Evolutionary conservation across 768 basidiomycete genomes (phyloP), one percentile per base, ranked within the genome.

Genomic region (Panaeolus papilionaceus): DNA sequence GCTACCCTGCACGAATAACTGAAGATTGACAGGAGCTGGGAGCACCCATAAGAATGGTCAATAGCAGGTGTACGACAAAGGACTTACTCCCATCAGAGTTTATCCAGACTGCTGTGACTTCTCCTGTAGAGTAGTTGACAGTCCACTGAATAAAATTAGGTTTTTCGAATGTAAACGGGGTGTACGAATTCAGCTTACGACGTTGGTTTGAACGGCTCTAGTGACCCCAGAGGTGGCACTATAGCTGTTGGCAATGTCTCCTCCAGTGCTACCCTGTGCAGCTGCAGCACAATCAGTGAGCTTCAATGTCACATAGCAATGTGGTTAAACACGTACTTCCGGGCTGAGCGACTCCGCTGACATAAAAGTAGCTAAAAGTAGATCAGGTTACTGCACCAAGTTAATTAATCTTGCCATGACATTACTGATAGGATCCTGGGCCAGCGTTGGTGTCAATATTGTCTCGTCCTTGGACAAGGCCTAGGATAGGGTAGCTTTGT

Each of bases 401-500:
- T 33, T n/a, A 33, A 1, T 37, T 4, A 14, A 33, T 9, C 3
- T 33, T 33, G 33, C 33, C 33, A 58, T 9, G 3, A 58, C 61
- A 12, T 64, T 64, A 69, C 61, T 69, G 65, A 38, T 61, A 69
- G 2, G 45, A 49, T 42, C 65, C 65, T 40, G 44, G 14, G 6
- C 65, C 66, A 16, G 66, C 47, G n/a, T 66, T 61, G 3, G 10
- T n/a, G 37, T 69, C 54, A 14, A 39, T 45, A 45, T 69, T 64
- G 64, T 69, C 68, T 8, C 68, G 61, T 14, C 68, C 68, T 51
- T 63, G 47, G 6, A 69, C 61, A 11, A 69, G 49, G 26, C 61
- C 65, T 38, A 69, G 68, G 26, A 69, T 45, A n/a, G 65, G 65
- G 38, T 23, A 42, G 12, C 14, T 62, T 45, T 39, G 14, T 23